Conservation (phyloP, 2,329 filamentous ascomycete genomes). For the Aspergillus ruber region DNA sequence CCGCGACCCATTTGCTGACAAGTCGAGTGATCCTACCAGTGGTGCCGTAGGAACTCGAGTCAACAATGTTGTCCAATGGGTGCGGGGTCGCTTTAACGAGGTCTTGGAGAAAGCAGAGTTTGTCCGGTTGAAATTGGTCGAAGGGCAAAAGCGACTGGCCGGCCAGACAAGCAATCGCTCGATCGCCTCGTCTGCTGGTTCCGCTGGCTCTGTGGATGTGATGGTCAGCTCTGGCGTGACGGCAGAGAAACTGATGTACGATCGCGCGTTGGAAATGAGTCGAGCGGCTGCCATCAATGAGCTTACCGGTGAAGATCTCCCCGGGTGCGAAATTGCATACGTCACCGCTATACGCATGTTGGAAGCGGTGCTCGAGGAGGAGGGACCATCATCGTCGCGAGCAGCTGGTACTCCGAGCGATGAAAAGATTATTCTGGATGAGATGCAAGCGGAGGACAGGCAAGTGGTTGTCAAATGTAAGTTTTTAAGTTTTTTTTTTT, state of each 20-base stretch:
- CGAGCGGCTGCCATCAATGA: slow-evolving; percentile 90
- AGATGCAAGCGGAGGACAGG: slow-evolving; percentile 41
- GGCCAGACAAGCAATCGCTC: slow-evolving; percentile 79
- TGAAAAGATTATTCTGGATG: slow-evolving; percentile 33
- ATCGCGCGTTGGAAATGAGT: slow-evolving; percentile 95
- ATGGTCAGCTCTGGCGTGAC: slow-evolving; percentile 82
- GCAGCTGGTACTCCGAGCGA: slow-evolving; percentile 17
- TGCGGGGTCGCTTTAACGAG: slow-evolving; percentile 89
- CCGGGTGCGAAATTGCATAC: slow-evolving; percentile 86
- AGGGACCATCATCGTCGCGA: slow-evolving; percentile 48
- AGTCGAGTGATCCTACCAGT: slow-evolving; percentile 40
- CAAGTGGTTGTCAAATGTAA: slow-evolving; percentile 46
- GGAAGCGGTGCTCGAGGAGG: slow-evolving; percentile 84
- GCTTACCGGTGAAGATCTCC: slow-evolving; percentile 81
- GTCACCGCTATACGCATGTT: slow-evolving; percentile 89
- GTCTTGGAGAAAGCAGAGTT: slow-evolving; percentile 94
- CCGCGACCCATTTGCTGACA: slow-evolving; percentile 51
- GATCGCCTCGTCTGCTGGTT: slow-evolving; percentile 49
- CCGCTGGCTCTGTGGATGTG: slow-evolving; percentile 67
- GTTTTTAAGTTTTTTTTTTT: too few relatives aligned
- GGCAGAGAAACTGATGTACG: slow-evolving; percentile 96
- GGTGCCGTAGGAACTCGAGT: slow-evolving; percentile 62
- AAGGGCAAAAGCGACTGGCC: slow-evolving; percentile 73
- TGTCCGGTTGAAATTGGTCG: slow-evolving; percentile 78
- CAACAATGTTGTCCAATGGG: slow-evolving; percentile 93